Base-by-base conservation (phyloP, 2,329 filamentous ascomycete species). In the Ilyonectria destructans region DNA sequence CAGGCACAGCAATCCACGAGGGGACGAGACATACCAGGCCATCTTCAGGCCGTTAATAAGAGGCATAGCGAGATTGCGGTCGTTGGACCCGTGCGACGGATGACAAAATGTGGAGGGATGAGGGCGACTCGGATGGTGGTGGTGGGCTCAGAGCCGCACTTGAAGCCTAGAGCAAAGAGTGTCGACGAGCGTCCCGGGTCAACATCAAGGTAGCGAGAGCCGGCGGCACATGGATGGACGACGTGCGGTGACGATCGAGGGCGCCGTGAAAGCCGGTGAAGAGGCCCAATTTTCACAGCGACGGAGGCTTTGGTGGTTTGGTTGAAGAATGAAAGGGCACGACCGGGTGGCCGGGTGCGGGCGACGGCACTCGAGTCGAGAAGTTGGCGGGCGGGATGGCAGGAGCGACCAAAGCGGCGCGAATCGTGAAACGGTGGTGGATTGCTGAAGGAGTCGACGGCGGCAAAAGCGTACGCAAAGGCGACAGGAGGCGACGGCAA, bases 1-100 rank as follows among this genome's bases (percentile, higher is more conserved):
- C 56, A 45, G 26, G n/a, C 58, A 58, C 40, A 21, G 15, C 48
- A 58, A 45, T 29, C 15, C 13, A 40, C 48, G n/a, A 43, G 35
- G 54, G 21, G 37, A 15, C 15, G 43, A 46, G 62, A 85, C 90
- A 76, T 87, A 93, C 91, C 91, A 93, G 78, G 91, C 91, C 86
- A 93, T 92, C 82, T 92, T 92, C 80, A 90, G 85, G 69, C 91
- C 91, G 76, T 92, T 89, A 73, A 93, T 90, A 56, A 91, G 85
- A 77, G 90, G 89, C 91, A 93, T 93, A 63, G 78, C 84, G 78
- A 65, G 35, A 35, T 58, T 26, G 51, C 57, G 43, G 60, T 67
- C 56, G 62, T 59, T 17, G 49, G 68, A 63, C 65, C 56, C 63
- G 69, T 74, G 59, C 60, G 40, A 69, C 63, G 61, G 59, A 33